Percentiles rank a stretch among this genome's conserved stretches.
Conservation (phyloP, 2,329 filamentous ascomycete species). For the Salinomyces thailandicus region DNA sequence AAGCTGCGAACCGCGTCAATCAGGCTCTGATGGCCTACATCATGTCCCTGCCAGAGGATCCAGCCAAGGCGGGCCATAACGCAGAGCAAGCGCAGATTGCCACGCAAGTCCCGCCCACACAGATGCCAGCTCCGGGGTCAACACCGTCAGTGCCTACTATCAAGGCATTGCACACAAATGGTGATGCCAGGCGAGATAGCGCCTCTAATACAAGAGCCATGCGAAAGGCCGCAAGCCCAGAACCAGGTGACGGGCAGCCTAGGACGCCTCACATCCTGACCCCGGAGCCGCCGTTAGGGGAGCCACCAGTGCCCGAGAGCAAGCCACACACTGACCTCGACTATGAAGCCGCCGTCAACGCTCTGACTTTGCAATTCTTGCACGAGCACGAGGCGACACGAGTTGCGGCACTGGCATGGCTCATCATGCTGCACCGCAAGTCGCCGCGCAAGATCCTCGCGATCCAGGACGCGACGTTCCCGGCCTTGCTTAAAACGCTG, state of each 20-base stretch:
- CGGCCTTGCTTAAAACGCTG: conserved; percentile 86
- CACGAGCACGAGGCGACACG: conserved; percentile 95
- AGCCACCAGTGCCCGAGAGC: conserved; percentile 31
- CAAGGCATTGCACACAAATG: conserved; percentile 5
- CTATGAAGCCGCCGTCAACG: conserved; percentile 88
- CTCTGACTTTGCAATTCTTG: conserved; percentile 82
- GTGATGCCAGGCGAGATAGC: conserved; percentile 7
- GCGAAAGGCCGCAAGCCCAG: conserved; percentile 17
- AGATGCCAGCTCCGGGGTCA: conserved; percentile 4
- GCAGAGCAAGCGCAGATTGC: conserved; percentile 5
- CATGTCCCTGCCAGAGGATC: conserved; percentile 67
- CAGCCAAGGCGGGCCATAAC: conserved; percentile 19
- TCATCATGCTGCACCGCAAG: conserved; percentile 95
- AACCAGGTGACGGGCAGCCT: conserved; percentile 12
- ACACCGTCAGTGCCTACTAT: conserved; percentile 1
- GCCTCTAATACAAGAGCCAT: conserved; percentile 2
- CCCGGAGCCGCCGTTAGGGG: conserved; percentile 17
- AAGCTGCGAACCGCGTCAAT: conserved; percentile 83
- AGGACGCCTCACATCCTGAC: conserved; percentile 19
- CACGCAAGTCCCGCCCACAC: conserved; percentile 4
- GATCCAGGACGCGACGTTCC: conserved; percentile 95
- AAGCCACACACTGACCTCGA: conserved; percentile 64
- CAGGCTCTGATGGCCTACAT: conserved; percentile 88
- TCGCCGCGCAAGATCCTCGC: conserved; percentile 78
- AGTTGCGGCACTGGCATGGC: conserved; percentile 86